Percentiles rank a stretch among this genome's conserved stretches.
phyloP scores from a whole-genome alignment of 2,329 filamentous ascomycete genomes.

The Coniella vitis region DNA sequence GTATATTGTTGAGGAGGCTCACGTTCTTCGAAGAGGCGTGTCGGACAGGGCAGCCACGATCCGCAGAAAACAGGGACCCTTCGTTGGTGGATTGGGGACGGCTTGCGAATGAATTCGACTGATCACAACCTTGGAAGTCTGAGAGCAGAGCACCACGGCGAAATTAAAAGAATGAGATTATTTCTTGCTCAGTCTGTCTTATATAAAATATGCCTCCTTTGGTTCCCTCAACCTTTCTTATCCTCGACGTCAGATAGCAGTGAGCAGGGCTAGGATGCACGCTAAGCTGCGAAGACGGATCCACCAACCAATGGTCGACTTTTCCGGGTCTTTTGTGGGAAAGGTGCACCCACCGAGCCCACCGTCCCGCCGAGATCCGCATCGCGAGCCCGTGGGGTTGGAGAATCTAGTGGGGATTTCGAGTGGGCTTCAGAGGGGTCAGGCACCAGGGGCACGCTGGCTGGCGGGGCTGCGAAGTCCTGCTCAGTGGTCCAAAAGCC shows the following conservation, averaged over 20 bases:
- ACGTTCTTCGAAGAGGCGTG: too few species aligned
- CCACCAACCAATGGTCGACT: neutral
- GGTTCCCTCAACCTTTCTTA: constrained; percentile 6
- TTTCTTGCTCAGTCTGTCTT: neutral
- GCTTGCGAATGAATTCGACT: too few species aligned
- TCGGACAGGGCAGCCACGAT: too few species aligned
- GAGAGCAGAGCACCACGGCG: too few species aligned
- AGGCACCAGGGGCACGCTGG: neutral
- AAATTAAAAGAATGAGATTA: neutral
- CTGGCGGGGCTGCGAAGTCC: too few species aligned
- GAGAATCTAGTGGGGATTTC: neutral
- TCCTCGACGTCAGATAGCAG: constrained; percentile 10
- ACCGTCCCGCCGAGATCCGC: constrained; percentile 3
- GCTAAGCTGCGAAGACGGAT: constrained; percentile 11
- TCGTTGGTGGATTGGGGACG: too few species aligned
- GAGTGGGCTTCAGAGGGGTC: constrained; percentile 6
- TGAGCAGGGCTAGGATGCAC: neutral
- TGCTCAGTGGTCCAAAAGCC: too few species aligned
- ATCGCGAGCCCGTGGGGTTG: constrained; percentile 2
- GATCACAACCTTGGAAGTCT: too few species aligned
- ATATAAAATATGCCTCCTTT: constrained; percentile 4
- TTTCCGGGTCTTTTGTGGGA: neutral
- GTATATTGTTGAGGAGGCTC: too few species aligned
- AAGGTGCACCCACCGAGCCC: constrained; percentile 7
- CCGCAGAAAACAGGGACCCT: too few species aligned